phyloP scores from a whole-genome alignment of 495 filamentous ascomycete species.

The Pyrenopolyporus hunteri region DNA sequence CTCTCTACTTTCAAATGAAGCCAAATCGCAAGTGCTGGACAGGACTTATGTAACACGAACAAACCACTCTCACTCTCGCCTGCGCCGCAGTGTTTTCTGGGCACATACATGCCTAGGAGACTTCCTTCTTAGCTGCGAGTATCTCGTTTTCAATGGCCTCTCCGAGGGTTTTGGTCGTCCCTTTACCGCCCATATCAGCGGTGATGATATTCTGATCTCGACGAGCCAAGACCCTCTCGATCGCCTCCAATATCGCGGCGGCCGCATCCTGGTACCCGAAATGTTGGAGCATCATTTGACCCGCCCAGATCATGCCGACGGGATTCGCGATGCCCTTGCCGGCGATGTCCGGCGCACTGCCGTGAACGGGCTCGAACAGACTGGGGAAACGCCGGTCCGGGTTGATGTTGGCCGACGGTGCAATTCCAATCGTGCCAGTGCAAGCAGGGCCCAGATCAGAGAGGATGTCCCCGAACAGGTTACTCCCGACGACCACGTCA shows the following conservation, averaged over 20 bases:
- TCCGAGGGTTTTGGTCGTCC: constrained; percentile 69
- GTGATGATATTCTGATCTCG: constrained; percentile 63
- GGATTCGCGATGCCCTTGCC: constrained; percentile 76
- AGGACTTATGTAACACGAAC: too few relatives aligned
- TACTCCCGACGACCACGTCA: constrained; percentile 83
- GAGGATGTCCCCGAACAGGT: constrained; percentile 86
- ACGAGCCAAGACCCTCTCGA: constrained; percentile 64
- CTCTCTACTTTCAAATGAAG: too few relatives aligned
- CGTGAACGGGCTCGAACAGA: constrained; percentile 92
- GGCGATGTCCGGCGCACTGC: constrained; percentile 70
- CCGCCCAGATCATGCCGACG: constrained; percentile 71
- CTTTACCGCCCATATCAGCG: constrained; percentile 69
- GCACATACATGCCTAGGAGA: not conserved
- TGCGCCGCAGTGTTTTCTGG: not conserved
- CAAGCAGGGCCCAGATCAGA: constrained; percentile 85
- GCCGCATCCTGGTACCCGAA: constrained; percentile 68
- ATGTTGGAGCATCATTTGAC: constrained; percentile 77
- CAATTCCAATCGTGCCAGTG: constrained; percentile 80
- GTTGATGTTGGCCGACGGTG: constrained; percentile 80
- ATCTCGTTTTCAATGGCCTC: constrained; percentile 52
- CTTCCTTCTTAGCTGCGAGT: constrained; percentile 3
- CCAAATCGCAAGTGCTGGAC: too few relatives aligned
- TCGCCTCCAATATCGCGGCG: constrained; percentile 65
- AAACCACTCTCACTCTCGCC: too few relatives aligned
- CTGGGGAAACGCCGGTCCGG: constrained; percentile 63